Percentiles rank a stretch among this genome's conserved stretches.
Conservation (phyloP, 768 basidiomycete genomes). For the Paxillus rubicundulus region DNA sequence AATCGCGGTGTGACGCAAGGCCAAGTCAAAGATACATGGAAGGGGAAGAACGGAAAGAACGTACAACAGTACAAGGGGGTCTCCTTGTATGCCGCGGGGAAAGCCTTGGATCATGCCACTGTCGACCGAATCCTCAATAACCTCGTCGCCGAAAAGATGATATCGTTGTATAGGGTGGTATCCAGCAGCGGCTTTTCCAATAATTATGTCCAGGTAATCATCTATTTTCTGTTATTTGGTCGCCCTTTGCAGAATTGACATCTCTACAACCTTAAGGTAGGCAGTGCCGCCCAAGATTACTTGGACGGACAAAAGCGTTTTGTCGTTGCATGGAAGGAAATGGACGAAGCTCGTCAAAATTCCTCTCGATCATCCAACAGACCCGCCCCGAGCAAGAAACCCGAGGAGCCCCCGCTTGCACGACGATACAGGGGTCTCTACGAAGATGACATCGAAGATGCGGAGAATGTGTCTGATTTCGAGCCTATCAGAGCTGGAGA, state of each 20-base stretch:
- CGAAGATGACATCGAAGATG: conserved; percentile 25
- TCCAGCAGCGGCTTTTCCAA: conserved; percentile 50
- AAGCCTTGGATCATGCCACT: conserved; percentile 47
- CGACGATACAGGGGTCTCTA: conserved; percentile 15
- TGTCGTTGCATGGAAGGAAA: conserved; percentile 28
- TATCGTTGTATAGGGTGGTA: conserved; percentile 46
- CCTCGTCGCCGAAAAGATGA: conserved; percentile 48
- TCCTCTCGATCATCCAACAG: conserved; percentile 12
- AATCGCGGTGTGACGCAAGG: conserved; percentile 52
- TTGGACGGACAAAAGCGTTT: conserved; percentile 16
- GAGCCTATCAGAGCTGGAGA: conserved; percentile 13
- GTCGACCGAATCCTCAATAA: conserved; percentile 65
- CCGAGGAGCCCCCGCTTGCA: not conserved
- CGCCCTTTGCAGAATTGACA: not conserved
- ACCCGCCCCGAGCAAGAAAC: conserved; percentile 15
- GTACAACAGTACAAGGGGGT: conserved; percentile 48
- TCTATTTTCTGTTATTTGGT: not conserved
- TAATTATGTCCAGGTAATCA: conserved; percentile 51
- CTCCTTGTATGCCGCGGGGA: conserved; percentile 53
- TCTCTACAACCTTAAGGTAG: conserved; percentile 14
- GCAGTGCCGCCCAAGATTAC: conserved; percentile 21
- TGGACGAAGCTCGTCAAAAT: conserved; percentile 8
- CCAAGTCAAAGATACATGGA: conserved; percentile 61
- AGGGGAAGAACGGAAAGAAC: conserved; percentile 52
- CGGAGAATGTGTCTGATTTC: conserved; percentile 19